Base-by-base conservation (phyloP, 83 land plant species). In the Thuja plicata region DNA sequence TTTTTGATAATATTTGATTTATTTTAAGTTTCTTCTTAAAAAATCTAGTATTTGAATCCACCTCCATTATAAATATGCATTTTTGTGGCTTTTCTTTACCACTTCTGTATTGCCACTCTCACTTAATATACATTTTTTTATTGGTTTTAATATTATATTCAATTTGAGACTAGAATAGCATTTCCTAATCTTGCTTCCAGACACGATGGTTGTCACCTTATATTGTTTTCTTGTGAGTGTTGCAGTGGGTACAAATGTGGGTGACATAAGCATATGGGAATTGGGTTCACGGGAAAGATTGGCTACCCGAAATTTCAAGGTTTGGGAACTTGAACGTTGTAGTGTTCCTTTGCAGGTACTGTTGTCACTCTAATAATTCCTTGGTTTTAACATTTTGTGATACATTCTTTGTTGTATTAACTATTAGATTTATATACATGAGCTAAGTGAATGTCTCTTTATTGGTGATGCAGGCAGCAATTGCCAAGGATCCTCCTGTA, bases 401-500 rank as follows among this genome's bases (percentile, higher is more conserved):
- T 21, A 41, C 41, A 24, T 3, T 41, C 15, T 91, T 60, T 80
- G 57, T 30, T 90, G 9, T 54, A 62, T 60, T 87, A 41, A 34
- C 19, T 91, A 80, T 60, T 87, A 41, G 24, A 19, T 91, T 62
- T 91, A 46, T 45, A 5, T 40, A 11, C 60, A 43, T 11, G 8
- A 48, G 48, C 55, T 79, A 57, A 43, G 37, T 90, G 57, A 87
- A 32, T 24, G 9, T 74, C 17, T 74, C 17, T 91, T 83, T 46
- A 21, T 50, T 85, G 86, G 76, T 66, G 37, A 41, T 48, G 38
- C 98, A 97, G 99, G 89, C 97, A 54, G 95, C 95, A 38, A 84
- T 98, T 21, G 94, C 91, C 48, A 97, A 97, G 73, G 99, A 98
- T 73, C 95, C 96, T 32, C 88, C 86, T 86, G 97, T 94, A 8